Evolutionary conservation across 176 grass and related monocot species (phyloP).

Genomic region (Olyra latifolia): DNA sequence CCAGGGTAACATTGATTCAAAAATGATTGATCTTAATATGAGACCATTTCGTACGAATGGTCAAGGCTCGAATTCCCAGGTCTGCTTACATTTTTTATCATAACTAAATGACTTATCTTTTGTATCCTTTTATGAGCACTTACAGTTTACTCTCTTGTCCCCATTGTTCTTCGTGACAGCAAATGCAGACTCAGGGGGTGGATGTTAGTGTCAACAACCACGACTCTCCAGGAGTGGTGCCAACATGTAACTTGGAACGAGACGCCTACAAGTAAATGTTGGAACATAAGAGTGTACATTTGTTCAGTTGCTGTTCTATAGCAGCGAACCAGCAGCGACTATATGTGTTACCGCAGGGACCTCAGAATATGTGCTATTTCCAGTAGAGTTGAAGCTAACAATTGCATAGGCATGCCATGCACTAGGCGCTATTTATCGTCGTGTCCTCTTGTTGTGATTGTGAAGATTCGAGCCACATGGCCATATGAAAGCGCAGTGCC

Average conservation of each 20-base stretch:
- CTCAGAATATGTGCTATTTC: constrained; percentile 13
- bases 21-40: constrained; percentile 98
- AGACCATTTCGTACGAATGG: constrained; percentile 59
- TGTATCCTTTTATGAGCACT: not conserved
- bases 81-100: constrained; percentile 15
- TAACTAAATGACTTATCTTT: not conserved
- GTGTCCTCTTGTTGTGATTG: constrained; percentile 2
- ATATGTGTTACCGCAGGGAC: constrained; percentile 13
- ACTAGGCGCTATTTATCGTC: constrained; percentile 10
- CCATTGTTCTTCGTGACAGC: constrained; percentile 26
- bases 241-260: constrained; percentile 52
- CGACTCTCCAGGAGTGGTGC: constrained; percentile 61
- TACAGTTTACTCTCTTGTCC: not conserved
- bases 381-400: constrained; percentile 34
- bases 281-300: constrained; percentile 40
- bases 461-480: not conserved
- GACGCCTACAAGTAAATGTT: constrained; percentile 30
- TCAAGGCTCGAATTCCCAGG: constrained; percentile 86
- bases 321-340: not conserved
- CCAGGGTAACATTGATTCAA: constrained; percentile 69
- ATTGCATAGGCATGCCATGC: constrained; percentile 35
- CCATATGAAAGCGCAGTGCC: not conserved
- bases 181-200: constrained; percentile 58
- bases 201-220: constrained; percentile 61
- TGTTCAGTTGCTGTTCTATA: constrained; percentile 16